Conservation (phyloP, 306 rosid genomes). For the Cyclanthera cordifolia region DNA sequence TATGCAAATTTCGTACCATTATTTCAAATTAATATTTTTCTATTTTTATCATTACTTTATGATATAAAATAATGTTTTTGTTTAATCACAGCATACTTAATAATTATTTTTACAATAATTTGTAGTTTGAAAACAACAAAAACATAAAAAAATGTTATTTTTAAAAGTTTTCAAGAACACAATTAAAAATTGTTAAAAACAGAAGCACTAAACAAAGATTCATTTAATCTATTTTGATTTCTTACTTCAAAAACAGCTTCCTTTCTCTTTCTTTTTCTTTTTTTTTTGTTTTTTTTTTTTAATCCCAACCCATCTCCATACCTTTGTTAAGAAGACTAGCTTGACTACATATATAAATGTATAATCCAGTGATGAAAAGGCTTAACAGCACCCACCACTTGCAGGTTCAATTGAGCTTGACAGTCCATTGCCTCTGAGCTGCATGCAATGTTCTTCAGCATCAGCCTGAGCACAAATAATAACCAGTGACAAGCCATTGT, state of each 20-base stretch:
- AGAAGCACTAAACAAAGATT: no score
- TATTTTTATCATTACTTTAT: no score
- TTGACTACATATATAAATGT: neutral
- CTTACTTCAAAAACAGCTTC: neutral
- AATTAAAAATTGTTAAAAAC: no score
- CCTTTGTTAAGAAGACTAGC: neutral
- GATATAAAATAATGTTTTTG: no score
- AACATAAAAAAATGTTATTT: no score
- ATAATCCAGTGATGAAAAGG: neutral
- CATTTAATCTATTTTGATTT: no score
- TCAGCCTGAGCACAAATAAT: slow-evolving; percentile 75
- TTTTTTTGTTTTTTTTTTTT: neutral
- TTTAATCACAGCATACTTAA: no score
- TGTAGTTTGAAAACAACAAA: no score
- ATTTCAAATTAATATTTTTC: no score
- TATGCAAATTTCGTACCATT: no score
- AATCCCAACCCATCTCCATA: neutral
- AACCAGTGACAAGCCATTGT: slow-evolving; percentile 67
- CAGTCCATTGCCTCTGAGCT: slow-evolving; percentile 83
- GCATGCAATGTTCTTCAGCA: slow-evolving; percentile 92
- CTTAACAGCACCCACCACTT: slow-evolving; percentile 44
- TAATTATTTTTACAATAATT: no score
- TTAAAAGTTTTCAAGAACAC: no score
- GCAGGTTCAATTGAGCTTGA: slow-evolving; percentile 75
- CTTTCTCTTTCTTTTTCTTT: neutral